phyloP scores from a whole-genome alignment of 2,329 filamentous ascomycete genomes.

The Harringtonia lauricola region DNA sequence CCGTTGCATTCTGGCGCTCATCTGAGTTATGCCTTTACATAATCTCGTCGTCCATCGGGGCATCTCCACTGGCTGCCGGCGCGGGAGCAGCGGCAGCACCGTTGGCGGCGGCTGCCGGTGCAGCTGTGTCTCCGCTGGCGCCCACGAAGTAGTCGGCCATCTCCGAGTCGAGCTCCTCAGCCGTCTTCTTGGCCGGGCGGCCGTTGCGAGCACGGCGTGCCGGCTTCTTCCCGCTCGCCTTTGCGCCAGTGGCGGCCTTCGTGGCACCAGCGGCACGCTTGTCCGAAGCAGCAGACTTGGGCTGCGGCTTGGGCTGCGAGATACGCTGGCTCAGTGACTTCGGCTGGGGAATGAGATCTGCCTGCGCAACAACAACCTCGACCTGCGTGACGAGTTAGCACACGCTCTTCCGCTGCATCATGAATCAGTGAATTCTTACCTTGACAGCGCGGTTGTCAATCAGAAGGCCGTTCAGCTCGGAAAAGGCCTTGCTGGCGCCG shows the following conservation, averaged over 20 bases:
- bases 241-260: conserved; percentile 29
- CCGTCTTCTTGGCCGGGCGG: conserved; percentile 73
- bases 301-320: conserved; percentile 56
- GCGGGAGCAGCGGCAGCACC: conserved; percentile 35
- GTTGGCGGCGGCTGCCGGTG: conserved; percentile 31
- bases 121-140: conserved; percentile 30
- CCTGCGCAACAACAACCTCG: conserved; percentile 78
- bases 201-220: conserved; percentile 42
- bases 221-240: conserved; percentile 40
- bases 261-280: conserved; percentile 49
- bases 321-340: conserved; percentile 77
- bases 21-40: conserved; percentile 29
- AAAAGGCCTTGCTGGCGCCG: conserved; percentile 74
- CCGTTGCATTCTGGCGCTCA: neutral
- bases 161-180: conserved; percentile 90
- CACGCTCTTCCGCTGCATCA: too few species aligned
- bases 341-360: conserved; percentile 51
- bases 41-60: conserved; percentile 58
- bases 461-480: conserved; percentile 75
- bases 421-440: conserved; percentile 36
- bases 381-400: conserved; percentile 41
- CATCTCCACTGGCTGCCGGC: conserved; percentile 39
- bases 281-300: conserved; percentile 67
- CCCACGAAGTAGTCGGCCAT: conserved; percentile 89
- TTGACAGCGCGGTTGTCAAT: conserved; percentile 88